These are phyloP conservation scores for Phaeosphaeriaceae sp. DNA, from an alignment of 2,329 filamentous ascomycete species.

Conservation along the genomic window DNA sequence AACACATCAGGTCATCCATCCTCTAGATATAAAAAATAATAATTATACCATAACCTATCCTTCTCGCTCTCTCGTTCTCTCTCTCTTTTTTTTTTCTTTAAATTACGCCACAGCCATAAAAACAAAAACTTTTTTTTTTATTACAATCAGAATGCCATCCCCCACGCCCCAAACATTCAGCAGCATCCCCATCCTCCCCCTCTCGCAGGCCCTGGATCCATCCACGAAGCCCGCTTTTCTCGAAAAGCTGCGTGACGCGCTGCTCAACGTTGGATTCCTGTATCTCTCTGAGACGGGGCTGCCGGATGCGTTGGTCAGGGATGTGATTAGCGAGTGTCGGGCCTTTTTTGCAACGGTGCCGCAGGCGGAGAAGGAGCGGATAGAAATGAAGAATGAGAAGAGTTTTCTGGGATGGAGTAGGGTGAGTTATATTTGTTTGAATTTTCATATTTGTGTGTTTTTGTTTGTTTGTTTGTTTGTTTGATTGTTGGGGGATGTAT, in stretches of 20 bases:
- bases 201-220: constrained; percentile 68
- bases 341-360: constrained; percentile 77
- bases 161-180: constrained; percentile 61
- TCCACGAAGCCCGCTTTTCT: constrained; percentile 78
- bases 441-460: not conserved
- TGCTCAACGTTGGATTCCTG: constrained; percentile 87
- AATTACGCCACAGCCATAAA: no score
- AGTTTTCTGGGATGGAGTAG: constrained; percentile 57
- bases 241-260: constrained; percentile 70
- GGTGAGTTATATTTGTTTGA: constrained; percentile 39
- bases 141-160: no score
- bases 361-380: constrained; percentile 72
- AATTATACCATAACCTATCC: no score
- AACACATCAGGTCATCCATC: no score
- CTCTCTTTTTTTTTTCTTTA: no score
- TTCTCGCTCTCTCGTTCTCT: no score
- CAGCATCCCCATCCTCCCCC: constrained; percentile 77
- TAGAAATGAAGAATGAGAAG: constrained; percentile 59
- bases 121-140: no score
- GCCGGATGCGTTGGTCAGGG: constrained; percentile 66
- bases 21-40: no score
- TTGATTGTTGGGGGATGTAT: no score
- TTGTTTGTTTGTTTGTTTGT: no score
- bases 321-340: constrained; percentile 71
- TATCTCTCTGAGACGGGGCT: constrained; percentile 76